These are phyloP conservation scores for Didymella segeticola DNA, from an alignment of 2,329 filamentous ascomycete species.

Conservation along the genomic window DNA sequence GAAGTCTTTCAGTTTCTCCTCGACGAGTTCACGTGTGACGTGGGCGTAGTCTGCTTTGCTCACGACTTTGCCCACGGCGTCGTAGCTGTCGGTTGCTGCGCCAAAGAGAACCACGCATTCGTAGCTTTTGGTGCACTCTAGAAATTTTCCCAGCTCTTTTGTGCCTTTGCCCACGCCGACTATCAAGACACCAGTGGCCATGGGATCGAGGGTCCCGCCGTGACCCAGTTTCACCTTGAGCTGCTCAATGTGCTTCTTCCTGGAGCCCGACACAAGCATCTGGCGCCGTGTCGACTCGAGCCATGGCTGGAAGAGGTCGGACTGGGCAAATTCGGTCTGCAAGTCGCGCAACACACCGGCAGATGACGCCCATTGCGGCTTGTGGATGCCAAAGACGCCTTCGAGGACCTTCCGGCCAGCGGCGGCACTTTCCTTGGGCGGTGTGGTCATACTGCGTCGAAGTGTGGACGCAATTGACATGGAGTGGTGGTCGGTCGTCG, in stretches of 20 bases:
- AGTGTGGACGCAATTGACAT: slow-evolving; percentile 32
- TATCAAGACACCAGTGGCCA: slow-evolving; percentile 92
- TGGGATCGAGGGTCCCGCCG: slow-evolving; percentile 91
- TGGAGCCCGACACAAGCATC: slow-evolving; percentile 62
- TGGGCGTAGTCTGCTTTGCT: slow-evolving; percentile 77
- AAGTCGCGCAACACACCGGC: slow-evolving; percentile 90
- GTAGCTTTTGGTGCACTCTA: slow-evolving; percentile 91
- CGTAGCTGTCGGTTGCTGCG: slow-evolving; percentile 90
- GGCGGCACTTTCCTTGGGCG: slow-evolving; percentile 27
- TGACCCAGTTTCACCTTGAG: slow-evolving; percentile 89
- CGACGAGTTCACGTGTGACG: slow-evolving; percentile 78
- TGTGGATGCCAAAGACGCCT: slow-evolving; percentile 81
- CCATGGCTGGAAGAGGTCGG: slow-evolving; percentile 78
- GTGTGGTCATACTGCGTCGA: slow-evolving; percentile 35
- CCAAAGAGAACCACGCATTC: slow-evolving; percentile 90
- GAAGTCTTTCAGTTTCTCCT: slow-evolving; percentile 77
- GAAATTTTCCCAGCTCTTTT: slow-evolving; percentile 78
- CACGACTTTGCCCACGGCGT: slow-evolving; percentile 83
- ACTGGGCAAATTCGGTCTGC: slow-evolving; percentile 83
- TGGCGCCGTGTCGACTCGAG: slow-evolving; percentile 68
- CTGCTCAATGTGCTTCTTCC: slow-evolving; percentile 61
- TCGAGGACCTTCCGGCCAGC: slow-evolving; percentile 59
- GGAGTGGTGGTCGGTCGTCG: slow-evolving; percentile 11
- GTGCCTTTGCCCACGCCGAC: slow-evolving; percentile 87
- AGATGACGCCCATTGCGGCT: slow-evolving; percentile 85